Percentiles rank a stretch among this genome's conserved stretches.
Evolutionary conservation across 2,329 filamentous ascomycete species (phyloP).

Genomic region (Eutypa lata): DNA sequence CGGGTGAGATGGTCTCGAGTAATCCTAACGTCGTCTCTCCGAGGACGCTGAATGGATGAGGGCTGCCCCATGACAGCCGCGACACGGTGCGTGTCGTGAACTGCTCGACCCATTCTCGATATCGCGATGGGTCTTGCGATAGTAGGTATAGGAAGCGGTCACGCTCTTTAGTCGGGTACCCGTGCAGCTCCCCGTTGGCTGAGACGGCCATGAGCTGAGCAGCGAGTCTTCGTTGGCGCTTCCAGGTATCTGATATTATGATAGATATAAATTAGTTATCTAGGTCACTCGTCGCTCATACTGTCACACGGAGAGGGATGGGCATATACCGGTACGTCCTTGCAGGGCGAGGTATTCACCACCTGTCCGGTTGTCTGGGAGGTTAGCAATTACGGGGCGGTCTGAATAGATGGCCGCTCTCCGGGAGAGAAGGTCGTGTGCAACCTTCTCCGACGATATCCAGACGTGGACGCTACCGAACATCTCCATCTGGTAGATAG

Average conservation of each 20-base stretch:
- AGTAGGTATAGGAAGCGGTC: constrained; percentile 44
- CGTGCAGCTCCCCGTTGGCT: constrained; percentile 34
- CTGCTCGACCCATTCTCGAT: constrained; percentile 44
- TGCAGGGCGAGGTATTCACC: constrained; percentile 45
- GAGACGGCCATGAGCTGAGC: constrained; percentile 40
- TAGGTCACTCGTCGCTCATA: neutral
- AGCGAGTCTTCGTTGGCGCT: constrained; percentile 44
- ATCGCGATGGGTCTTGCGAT: constrained; percentile 35
- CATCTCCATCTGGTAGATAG: constrained; percentile 44
- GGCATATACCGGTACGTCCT: constrained; percentile 35
- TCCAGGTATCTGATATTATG: constrained; percentile 39
- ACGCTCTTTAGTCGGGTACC: constrained; percentile 40
- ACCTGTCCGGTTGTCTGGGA: constrained; percentile 44
- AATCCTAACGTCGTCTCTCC: constrained; percentile 44
- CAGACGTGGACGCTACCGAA: constrained; percentile 45
- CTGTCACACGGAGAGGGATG: neutral
- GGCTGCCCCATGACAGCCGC: constrained; percentile 43
- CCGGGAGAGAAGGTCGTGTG: constrained; percentile 41
- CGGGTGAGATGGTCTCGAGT: constrained; percentile 42
- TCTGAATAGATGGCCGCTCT: constrained; percentile 44
- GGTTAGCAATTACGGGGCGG: constrained; percentile 43
- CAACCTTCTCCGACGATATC: constrained; percentile 45
- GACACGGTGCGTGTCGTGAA: constrained; percentile 45
- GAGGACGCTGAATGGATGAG: constrained; percentile 36
- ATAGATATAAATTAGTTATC: constrained; percentile 5